Percentiles rank a stretch among this genome's conserved stretches.
Evolutionary conservation across 2,329 filamentous ascomycete species (phyloP).

Genomic region (Colletotrichum higginsianum): DNA sequence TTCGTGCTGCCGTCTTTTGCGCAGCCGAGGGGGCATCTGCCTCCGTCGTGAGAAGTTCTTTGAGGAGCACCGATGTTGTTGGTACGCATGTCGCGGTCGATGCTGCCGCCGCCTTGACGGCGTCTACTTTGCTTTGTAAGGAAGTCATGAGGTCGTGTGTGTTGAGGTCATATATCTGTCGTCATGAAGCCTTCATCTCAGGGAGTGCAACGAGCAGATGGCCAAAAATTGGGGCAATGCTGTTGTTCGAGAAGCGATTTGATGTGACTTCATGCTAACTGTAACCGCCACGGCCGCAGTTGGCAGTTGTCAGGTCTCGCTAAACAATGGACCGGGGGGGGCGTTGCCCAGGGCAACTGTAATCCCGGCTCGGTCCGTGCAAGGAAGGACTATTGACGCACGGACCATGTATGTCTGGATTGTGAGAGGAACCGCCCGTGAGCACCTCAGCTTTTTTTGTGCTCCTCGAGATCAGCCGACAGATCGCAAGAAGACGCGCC

Average conservation of each 20-base stretch:
- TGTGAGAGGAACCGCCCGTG: slow-evolving; percentile 4
- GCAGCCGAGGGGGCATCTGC: slow-evolving; percentile 38
- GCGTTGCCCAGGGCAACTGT: slow-evolving; percentile 39
- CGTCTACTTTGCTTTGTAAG: slow-evolving; percentile 60
- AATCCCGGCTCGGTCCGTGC: slow-evolving; percentile 28
- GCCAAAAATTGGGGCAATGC: slow-evolving; percentile 27
- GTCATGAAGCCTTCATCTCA: slow-evolving; percentile 44
- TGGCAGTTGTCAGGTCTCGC: slow-evolving; percentile 43
- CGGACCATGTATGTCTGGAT: slow-evolving; percentile 9
- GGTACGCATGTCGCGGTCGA: slow-evolving; percentile 69
- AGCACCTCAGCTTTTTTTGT: slow-evolving; percentile 24
- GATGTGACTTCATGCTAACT: slow-evolving; percentile 29
- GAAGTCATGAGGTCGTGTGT: slow-evolving; percentile 57
- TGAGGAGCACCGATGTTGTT: slow-evolving; percentile 62
- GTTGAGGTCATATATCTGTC: slow-evolving; percentile 51
- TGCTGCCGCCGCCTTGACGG: slow-evolving; percentile 68
- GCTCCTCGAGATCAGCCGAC: slow-evolving; percentile 8
- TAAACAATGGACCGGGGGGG: slow-evolving; percentile 40
- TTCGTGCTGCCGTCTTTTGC: slow-evolving; percentile 43
- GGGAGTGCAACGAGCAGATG: background rate
- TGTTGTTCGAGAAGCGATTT: slow-evolving; percentile 36
- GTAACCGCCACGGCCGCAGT: slow-evolving; percentile 21
- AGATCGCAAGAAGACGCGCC: background rate
- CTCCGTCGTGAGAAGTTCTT: slow-evolving; percentile 61
- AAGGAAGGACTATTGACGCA: slow-evolving; percentile 12